These are phyloP conservation scores for Alternaria infectoria DNA, from an alignment of 2,329 filamentous ascomycete species.

Conservation along the genomic window DNA sequence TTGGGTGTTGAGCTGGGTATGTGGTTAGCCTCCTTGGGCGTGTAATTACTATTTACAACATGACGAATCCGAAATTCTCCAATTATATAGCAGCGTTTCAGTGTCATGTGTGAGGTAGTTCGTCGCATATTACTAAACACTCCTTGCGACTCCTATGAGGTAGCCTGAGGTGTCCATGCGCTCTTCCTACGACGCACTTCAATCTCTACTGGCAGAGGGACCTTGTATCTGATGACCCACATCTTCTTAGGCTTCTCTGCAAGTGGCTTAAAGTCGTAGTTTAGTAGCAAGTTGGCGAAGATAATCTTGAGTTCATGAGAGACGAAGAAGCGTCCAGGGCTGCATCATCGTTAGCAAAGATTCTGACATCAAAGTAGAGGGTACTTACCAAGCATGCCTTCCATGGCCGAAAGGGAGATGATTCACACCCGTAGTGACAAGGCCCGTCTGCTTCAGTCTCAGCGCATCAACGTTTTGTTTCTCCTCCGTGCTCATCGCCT, in stretches of 20 bases:
- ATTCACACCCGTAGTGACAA: constrained; percentile 61
- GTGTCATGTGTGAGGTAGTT: background rate
- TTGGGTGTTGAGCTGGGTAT: constrained; percentile 21
- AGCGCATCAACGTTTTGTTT: constrained; percentile 24
- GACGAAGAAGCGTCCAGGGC: constrained; percentile 49
- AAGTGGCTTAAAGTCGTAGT: constrained; percentile 46
- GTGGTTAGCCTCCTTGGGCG: constrained; percentile 13
- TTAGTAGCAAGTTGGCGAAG: constrained; percentile 44
- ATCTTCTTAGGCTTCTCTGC: constrained; percentile 27
- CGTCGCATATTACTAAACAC: background rate
- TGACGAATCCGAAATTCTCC: background rate
- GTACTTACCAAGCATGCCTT: constrained; percentile 52
- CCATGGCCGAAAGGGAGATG: constrained; percentile 65
- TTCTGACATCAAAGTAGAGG: constrained; percentile 29
- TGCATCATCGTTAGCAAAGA: constrained; percentile 13
- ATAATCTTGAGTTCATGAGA: constrained; percentile 48
- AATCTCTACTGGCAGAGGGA: constrained; percentile 12
- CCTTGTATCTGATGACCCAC: constrained; percentile 20
- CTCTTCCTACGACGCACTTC: constrained; percentile 16
- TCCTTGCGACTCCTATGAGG: background rate
- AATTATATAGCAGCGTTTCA: rapidly evolving
- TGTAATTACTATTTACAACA: background rate
- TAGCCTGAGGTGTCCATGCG: constrained; percentile 9
- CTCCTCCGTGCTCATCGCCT: constrained; percentile 22
- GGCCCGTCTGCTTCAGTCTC: constrained; percentile 52